Evolutionary conservation across 176 grass and related monocot genomes (phyloP).

Genomic region (Zizania latifolia): DNA sequence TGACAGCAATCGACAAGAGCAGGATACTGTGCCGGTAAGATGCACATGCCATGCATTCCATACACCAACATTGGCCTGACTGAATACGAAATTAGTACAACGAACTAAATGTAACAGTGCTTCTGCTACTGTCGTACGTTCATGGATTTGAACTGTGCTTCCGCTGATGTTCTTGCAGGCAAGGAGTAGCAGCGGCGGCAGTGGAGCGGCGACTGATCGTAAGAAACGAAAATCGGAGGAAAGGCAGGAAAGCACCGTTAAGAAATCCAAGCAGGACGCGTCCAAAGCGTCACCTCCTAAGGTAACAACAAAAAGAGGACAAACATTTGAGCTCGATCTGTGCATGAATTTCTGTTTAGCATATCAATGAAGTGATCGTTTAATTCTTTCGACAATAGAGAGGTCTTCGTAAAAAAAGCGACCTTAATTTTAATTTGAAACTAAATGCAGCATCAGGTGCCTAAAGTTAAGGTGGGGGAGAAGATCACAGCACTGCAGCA

Average conservation of each 20-base stretch:
- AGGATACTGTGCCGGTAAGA: slow-evolving; percentile 53
- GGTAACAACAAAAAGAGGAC: slow-evolving; percentile 29
- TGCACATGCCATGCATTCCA: slow-evolving; percentile 3
- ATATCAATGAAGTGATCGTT: slow-evolving; percentile 2
- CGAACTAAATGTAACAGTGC: no score
- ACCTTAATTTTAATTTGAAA: no score
- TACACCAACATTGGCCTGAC: neutral
- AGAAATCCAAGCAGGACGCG: slow-evolving; percentile 52
- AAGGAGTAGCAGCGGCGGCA: slow-evolving; percentile 35
- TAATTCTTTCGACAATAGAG: no score
- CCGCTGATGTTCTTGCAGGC: slow-evolving; percentile 42
- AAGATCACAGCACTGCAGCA: slow-evolving; percentile 89
- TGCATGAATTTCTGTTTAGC: slow-evolving; percentile 7
- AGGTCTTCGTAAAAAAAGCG: no score
- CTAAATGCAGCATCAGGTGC: slow-evolving; percentile 51
- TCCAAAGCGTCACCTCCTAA: slow-evolving; percentile 50
- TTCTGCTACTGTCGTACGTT: neutral
- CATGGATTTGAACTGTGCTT: neutral
- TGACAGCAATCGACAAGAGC: slow-evolving; percentile 41
- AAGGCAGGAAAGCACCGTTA: slow-evolving; percentile 24
- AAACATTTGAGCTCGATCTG: neutral
- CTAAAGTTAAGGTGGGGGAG: slow-evolving; percentile 81
- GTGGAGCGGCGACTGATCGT: slow-evolving; percentile 29
- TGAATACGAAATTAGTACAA: neutral
- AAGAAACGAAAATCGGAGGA: slow-evolving; percentile 52